phyloP scores from a whole-genome alignment of 1,139 yeast genomes.

The Kodamaea anthophila region DNA sequence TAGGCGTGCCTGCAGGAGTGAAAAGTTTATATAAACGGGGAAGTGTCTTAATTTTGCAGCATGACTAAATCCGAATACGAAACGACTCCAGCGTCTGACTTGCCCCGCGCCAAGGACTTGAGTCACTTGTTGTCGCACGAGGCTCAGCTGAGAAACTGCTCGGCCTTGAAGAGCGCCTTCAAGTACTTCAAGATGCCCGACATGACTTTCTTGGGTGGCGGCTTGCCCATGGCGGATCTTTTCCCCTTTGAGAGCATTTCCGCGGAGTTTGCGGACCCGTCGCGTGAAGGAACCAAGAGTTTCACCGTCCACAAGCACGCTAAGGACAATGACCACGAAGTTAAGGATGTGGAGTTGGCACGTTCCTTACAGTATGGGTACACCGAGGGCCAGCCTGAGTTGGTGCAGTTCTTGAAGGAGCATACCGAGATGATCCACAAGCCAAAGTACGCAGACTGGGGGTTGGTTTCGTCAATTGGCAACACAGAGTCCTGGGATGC shows the following conservation, averaged over 20 bases:
- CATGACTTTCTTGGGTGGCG: conserved; percentile 89
- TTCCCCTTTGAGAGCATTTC: conserved; percentile 82
- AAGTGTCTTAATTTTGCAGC: neutral
- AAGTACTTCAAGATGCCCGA: conserved; percentile 68
- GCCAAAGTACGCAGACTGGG: conserved; percentile 65
- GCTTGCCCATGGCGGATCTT: conserved; percentile 82
- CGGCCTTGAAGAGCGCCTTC: conserved; percentile 81
- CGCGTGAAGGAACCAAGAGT: conserved; percentile 50
- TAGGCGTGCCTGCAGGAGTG: conserved; percentile 2
- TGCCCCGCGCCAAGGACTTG: conserved; percentile 45
- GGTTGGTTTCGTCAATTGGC: conserved; percentile 54
- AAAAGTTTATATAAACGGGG: no score
- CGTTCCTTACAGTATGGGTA: conserved; percentile 88
- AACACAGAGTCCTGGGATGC: conserved; percentile 91
- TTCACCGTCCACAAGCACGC: conserved; percentile 42
- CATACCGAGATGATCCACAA: conserved; percentile 70
- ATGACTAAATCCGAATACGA: neutral
- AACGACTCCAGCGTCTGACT: conserved; percentile 6
- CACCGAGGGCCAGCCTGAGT: conserved; percentile 73
- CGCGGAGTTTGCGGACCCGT: conserved; percentile 70
- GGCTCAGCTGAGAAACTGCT: conserved; percentile 67
- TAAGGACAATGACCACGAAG: conserved; percentile 25
- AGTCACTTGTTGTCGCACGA: conserved; percentile 72
- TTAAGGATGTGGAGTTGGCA: conserved; percentile 64
- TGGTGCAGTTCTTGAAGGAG: conserved; percentile 61